These are phyloP conservation scores for Globisporangium spinosum DNA, from an alignment of 352 stramenopile species.

Conservation along the genomic window DNA sequence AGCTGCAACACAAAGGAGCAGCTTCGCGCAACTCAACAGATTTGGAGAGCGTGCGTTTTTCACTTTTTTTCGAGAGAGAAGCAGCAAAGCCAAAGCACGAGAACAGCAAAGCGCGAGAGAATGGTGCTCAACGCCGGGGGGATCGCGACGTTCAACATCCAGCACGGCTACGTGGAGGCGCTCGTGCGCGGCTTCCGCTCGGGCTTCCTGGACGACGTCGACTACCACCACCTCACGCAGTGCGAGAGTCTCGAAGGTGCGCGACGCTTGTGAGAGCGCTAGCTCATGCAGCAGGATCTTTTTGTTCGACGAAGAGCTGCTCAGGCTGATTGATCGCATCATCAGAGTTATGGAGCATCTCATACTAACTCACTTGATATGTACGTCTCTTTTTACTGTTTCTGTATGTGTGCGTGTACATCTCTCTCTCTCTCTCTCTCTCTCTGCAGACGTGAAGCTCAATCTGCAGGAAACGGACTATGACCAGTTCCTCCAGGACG, in stretches of 20 bases:
- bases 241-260: conserved; percentile 89
- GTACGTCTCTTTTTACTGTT: neutral
- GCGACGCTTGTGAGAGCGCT: neutral
- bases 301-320: neutral
- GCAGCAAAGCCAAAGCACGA: neutral
- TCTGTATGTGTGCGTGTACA: neutral
- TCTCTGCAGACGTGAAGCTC: conserved; percentile 73
- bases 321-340: neutral
- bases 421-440: too few species aligned
- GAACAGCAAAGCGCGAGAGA: conserved; percentile 5
- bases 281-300: conserved; percentile 13
- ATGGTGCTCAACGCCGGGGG: conserved; percentile 80
- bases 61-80: too few species aligned
- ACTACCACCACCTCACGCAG: conserved; percentile 89
- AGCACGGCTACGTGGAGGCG: conserved; percentile 96
- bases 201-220: conserved; percentile 85
- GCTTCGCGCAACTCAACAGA: too few species aligned
- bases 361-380: neutral
- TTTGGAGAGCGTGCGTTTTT: too few species aligned
- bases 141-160: conserved; percentile 96
- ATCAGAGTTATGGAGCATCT: neutral
- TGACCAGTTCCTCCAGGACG: conserved; percentile 93
- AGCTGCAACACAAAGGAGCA: too few species aligned
- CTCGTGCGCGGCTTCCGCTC: conserved; percentile 95
- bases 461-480: conserved; percentile 99